Conservation (phyloP, 129 eudicot species). For the Cynara cardunculus region DNA sequence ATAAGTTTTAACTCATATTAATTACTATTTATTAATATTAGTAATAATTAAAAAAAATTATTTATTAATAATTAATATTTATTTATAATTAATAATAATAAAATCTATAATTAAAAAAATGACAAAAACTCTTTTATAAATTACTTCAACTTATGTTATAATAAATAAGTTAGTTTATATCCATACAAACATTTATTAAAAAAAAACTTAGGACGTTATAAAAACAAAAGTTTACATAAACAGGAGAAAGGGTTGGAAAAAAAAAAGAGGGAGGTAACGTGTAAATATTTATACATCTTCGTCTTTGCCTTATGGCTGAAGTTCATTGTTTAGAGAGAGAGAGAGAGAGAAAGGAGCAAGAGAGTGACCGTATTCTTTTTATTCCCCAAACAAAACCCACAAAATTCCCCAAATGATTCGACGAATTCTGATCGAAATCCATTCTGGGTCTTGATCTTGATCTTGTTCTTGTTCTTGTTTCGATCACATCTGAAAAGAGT, state of each 20-base stretch:
- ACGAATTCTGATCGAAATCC: not conserved
- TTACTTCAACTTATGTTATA: too few species aligned
- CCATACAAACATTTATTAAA: too few species aligned
- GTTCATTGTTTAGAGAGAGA: conserved; percentile 10
- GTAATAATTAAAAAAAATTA: too few species aligned
- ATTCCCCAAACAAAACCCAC: conserved; percentile 17
- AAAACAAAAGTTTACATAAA: not conserved
- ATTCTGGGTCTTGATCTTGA: conserved; percentile 12
- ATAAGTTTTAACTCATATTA: too few species aligned
- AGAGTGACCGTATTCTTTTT: not conserved
- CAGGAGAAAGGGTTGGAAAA: not conserved
- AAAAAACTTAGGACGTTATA: too few species aligned
- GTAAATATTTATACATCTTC: conserved; percentile 11
- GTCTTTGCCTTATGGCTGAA: conserved; percentile 8
- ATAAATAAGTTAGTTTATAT: too few species aligned
- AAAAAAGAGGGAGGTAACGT: not conserved
- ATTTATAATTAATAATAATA: too few species aligned
- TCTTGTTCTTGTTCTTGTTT: conserved; percentile 10
- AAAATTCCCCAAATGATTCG: conserved; percentile 16
- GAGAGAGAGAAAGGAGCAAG: not conserved
- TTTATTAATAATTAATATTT: too few species aligned
- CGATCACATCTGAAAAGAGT: not conserved
- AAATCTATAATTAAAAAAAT: too few species aligned
- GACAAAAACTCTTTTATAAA: too few species aligned
- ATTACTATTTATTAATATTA: too few species aligned